A percentile compares a stretch with the other conserved stretches of the same genome.
Evolutionary conservation across 1,284 basidiomycete species (phyloP).

Genomic region (Cerrena zonata): DNA sequence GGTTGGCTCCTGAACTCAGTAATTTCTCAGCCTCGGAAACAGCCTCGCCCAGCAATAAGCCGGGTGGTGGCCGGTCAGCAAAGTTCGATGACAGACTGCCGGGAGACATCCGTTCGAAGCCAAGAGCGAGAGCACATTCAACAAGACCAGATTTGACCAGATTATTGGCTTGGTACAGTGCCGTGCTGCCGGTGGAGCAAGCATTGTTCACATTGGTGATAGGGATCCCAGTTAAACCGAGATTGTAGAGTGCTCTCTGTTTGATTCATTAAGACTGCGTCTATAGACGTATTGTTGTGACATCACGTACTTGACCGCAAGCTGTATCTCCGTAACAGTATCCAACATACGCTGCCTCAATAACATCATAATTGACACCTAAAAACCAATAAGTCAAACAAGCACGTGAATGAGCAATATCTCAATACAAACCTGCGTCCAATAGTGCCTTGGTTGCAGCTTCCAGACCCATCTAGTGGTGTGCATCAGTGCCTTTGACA

Average conservation of each 20-base stretch:
- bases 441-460: conserved; percentile 80
- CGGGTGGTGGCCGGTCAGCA: conserved; percentile 63
- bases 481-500: not conserved
- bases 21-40: conserved; percentile 50
- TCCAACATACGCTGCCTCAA: conserved; percentile 76
- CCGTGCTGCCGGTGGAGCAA: conserved; percentile 74
- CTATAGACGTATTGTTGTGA: not conserved
- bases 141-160: conserved; percentile 65
- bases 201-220: conserved; percentile 86
- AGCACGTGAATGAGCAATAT: not conserved
- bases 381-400: not conserved
- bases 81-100: conserved; percentile 71
- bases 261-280: too few relatives aligned
- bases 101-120: conserved; percentile 83
- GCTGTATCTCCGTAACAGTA: conserved; percentile 79
- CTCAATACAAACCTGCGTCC: conserved; percentile 56
- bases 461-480: conserved; percentile 67
- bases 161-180: conserved; percentile 65
- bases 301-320: conserved; percentile 58
- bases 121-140: conserved; percentile 77
- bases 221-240: conserved; percentile 81
- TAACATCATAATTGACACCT: conserved; percentile 75
- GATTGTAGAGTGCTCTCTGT: conserved; percentile 77
- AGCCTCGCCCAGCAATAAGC: conserved; percentile 39
- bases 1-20: conserved; percentile 49